These are phyloP conservation scores for Biscutella laevigata DNA, from an alignment of 441 rosid genomes.

Conservation along the genomic window DNA sequence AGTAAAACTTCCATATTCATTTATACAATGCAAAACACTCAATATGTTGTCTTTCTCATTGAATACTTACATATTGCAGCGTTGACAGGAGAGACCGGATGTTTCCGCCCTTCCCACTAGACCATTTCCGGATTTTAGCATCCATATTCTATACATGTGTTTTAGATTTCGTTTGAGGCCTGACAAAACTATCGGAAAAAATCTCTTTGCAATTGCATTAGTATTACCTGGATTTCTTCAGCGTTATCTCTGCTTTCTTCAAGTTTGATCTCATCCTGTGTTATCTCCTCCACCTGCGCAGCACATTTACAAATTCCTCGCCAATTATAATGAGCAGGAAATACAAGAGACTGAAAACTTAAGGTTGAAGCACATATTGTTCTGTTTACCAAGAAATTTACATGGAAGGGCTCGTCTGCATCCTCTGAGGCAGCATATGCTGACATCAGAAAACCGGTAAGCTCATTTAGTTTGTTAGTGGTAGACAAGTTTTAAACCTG, in stretches of 20 bases:
- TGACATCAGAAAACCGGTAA: conserved; percentile 24
- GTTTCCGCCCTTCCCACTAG: conserved; percentile 76
- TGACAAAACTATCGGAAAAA: not conserved
- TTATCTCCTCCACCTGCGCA: conserved; percentile 52
- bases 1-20: not conserved
- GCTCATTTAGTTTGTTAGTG: conserved; percentile 1
- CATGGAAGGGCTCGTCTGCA: conserved; percentile 42
- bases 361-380: not conserved
- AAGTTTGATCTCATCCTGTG: conserved; percentile 34
- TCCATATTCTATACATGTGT: conserved; percentile 42
- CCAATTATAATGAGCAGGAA: not conserved
- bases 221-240: conserved; percentile 48
- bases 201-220: not conserved
- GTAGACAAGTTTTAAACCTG: not conserved
- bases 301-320: not conserved
- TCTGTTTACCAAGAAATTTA: conserved; percentile 37
- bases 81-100: conserved; percentile 89
- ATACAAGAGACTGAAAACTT: not conserved
- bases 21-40: too few species aligned
- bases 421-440: conserved; percentile 38
- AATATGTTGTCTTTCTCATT: too few species aligned
- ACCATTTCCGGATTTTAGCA: conserved; percentile 67
- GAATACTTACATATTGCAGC: conserved; percentile 67
- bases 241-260: conserved; percentile 25
- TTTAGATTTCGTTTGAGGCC: not conserved